Evolutionary conservation across 208 protist species (phyloP).

Genomic region (Sergeia podlipaevii): DNA sequence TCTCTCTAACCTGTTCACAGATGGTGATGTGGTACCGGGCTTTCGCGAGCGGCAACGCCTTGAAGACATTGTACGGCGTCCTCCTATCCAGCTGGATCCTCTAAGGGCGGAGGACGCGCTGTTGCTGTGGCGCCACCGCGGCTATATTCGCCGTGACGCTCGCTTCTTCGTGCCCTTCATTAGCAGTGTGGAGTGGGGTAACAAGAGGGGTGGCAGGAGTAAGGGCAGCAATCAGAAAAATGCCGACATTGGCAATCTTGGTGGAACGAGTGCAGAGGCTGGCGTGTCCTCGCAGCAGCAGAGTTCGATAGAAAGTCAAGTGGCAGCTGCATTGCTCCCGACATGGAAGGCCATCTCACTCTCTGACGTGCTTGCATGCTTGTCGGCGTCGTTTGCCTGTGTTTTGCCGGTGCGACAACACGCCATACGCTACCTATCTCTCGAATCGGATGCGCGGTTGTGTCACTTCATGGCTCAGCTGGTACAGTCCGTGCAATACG

Average conservation of each 20-base stretch:
- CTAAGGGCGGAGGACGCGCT: conserved; percentile 78
- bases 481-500: conserved; percentile 80
- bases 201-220: conserved; percentile 7
- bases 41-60: conserved; percentile 65
- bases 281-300: conserved; percentile 1
- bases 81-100: conserved; percentile 54
- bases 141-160: conserved; percentile 74
- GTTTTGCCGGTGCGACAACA: conserved; percentile 53
- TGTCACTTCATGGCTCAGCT: conserved; percentile 57
- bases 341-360: conserved; percentile 61
- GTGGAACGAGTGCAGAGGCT: not conserved
- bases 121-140: conserved; percentile 92
- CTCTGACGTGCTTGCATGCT: conserved; percentile 61
- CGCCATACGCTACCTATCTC: conserved; percentile 55
- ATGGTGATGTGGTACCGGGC: conserved; percentile 50
- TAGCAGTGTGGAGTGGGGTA: conserved; percentile 89
- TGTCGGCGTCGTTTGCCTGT: conserved; percentile 67
- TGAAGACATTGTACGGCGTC: conserved; percentile 35
- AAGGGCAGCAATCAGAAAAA: not conserved
- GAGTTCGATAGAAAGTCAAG: conserved; percentile 54
- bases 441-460: conserved; percentile 39
- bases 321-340: conserved; percentile 64
- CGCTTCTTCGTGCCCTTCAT: conserved; percentile 91
- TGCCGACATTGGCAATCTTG: no score
- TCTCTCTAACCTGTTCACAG: conserved; percentile 41